These are phyloP conservation scores for Penicillium sp. DNA, from an alignment of 2,329 filamentous ascomycete genomes.

Conservation along the genomic window DNA sequence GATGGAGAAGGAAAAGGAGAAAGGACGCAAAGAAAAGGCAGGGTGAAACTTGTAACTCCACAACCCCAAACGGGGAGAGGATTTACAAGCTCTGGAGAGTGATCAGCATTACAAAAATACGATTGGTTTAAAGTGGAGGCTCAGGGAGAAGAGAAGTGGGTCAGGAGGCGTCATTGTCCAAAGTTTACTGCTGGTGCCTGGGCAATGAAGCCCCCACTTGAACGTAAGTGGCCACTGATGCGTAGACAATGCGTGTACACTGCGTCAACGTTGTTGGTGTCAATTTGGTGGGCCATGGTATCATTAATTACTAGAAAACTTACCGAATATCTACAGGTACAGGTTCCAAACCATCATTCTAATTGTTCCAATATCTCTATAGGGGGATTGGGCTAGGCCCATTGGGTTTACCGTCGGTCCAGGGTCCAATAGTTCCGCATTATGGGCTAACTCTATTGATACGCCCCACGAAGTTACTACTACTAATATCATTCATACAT, in stretches of 20 bases:
- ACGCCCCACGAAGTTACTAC: background rate
- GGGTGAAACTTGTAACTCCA: constrained; percentile 1
- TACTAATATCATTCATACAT: background rate
- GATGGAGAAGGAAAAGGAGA: background rate
- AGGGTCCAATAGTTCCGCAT: background rate
- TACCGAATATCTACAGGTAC: background rate
- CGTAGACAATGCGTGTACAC: background rate
- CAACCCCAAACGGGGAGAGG: background rate
- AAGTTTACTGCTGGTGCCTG: background rate
- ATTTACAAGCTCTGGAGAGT: background rate
- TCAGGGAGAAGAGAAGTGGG: constrained; percentile 2
- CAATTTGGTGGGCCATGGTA: background rate
- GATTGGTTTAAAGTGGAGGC: constrained; percentile 3
- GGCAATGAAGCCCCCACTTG: background rate
- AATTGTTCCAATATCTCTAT: no score
- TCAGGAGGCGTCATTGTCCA: background rate
- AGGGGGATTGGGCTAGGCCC: no score
- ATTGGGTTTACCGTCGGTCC: background rate
- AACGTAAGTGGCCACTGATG: background rate
- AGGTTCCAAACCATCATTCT: background rate
- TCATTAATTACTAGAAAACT: background rate
- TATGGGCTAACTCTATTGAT: background rate
- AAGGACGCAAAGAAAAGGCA: background rate
- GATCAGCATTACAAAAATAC: background rate
- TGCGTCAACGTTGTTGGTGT: background rate